A percentile compares a stretch with the other conserved stretches of the same genome.
phyloP scores from a whole-genome alignment of 2,329 filamentous ascomycete genomes.

The Aspergillus oerlinghausenensis region DNA sequence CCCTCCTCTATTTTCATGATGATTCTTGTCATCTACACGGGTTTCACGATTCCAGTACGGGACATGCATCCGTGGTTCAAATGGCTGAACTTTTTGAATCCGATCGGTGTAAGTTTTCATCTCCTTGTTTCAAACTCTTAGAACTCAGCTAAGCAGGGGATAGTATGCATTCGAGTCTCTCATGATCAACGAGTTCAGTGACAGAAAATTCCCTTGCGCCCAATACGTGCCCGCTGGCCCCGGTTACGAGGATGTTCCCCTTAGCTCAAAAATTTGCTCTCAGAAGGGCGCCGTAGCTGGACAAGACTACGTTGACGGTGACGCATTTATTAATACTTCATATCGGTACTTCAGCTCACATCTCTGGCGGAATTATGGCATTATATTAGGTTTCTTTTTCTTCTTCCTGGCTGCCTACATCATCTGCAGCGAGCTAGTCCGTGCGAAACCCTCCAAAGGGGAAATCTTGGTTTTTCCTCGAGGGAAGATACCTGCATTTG shows the following conservation, averaged over 20 bases:
- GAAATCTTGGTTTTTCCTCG: slow-evolving; percentile 70
- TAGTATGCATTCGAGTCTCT: slow-evolving; percentile 73
- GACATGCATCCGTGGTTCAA: slow-evolving; percentile 76
- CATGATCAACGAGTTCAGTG: slow-evolving; percentile 78
- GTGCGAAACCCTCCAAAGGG: slow-evolving; percentile 66
- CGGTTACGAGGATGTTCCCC: slow-evolving; percentile 36
- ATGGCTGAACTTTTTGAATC: slow-evolving; percentile 79
- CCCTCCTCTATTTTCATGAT: slow-evolving; percentile 49
- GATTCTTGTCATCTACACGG: slow-evolving; percentile 45
- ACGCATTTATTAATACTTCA: slow-evolving; percentile 51
- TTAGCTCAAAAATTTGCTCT: slow-evolving; percentile 51
- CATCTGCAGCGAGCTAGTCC: slow-evolving; percentile 55
- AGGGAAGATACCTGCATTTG: slow-evolving; percentile 55
- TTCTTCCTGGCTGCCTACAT: slow-evolving; percentile 60
- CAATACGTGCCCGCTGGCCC: slow-evolving; percentile 42
- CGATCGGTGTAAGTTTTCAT: slow-evolving; percentile 51
- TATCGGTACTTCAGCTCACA: slow-evolving; percentile 56
- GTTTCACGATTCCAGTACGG: slow-evolving; percentile 41
- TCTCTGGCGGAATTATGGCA: slow-evolving; percentile 65
- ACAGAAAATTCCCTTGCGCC: slow-evolving; percentile 53
- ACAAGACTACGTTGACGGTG: slow-evolving; percentile 51
- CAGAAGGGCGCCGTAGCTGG: slow-evolving; percentile 56
- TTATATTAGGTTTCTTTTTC: slow-evolving; percentile 58
- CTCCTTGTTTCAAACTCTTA: neutral
- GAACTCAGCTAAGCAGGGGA: neutral